Percentiles rank a stretch among this genome's conserved stretches.
These are phyloP conservation scores for Opeltia flavorubescens DNA, from an alignment of 495 filamentous ascomycete genomes.

Conservation along the genomic window DNA sequence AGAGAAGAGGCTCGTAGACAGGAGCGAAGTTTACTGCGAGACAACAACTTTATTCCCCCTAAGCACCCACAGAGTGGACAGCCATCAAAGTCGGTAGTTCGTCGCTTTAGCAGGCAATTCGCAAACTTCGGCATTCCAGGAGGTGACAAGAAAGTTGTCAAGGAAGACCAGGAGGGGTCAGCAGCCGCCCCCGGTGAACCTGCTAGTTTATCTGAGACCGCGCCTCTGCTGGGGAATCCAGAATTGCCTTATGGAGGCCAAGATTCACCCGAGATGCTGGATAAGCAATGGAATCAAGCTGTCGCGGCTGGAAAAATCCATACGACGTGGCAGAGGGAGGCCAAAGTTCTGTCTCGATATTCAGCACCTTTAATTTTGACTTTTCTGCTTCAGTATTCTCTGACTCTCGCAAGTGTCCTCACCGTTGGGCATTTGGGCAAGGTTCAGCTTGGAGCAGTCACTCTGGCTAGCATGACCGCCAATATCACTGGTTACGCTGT, in stretches of 20 bases:
- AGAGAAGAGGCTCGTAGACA: slow-evolving; percentile 49
- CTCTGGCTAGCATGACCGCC: slow-evolving; percentile 52
- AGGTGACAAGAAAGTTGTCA: slow-evolving; percentile 4
- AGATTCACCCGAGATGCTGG: slow-evolving; percentile 22
- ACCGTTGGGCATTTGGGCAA: slow-evolving; percentile 52
- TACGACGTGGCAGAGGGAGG: slow-evolving; percentile 74
- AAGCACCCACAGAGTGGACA: slow-evolving; percentile 49
- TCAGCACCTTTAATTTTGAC: slow-evolving; percentile 55
- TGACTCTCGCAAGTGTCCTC: slow-evolving; percentile 58
- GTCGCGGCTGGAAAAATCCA: slow-evolving; percentile 58
- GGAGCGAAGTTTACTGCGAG: slow-evolving; percentile 59
- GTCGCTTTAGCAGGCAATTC: slow-evolving; percentile 5
- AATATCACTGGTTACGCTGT: slow-evolving; percentile 62
- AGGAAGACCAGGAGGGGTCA: neutral
- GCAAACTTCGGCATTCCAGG: slow-evolving; percentile 5
- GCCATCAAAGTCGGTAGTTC: slow-evolving; percentile 24
- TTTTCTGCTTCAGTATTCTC: slow-evolving; percentile 60
- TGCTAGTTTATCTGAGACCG: slow-evolving; percentile 28
- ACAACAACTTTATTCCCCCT: slow-evolving; percentile 60
- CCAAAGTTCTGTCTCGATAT: slow-evolving; percentile 49
- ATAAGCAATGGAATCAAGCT: slow-evolving; percentile 63
- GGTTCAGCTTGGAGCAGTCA: slow-evolving; percentile 49
- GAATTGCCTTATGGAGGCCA: slow-evolving; percentile 21
- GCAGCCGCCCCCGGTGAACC: neutral
- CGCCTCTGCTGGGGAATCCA: slow-evolving; percentile 31